Percentiles rank a stretch among this genome's conserved stretches.
phyloP scores from a whole-genome alignment of 306 rosid species.

The Prunus padus region DNA sequence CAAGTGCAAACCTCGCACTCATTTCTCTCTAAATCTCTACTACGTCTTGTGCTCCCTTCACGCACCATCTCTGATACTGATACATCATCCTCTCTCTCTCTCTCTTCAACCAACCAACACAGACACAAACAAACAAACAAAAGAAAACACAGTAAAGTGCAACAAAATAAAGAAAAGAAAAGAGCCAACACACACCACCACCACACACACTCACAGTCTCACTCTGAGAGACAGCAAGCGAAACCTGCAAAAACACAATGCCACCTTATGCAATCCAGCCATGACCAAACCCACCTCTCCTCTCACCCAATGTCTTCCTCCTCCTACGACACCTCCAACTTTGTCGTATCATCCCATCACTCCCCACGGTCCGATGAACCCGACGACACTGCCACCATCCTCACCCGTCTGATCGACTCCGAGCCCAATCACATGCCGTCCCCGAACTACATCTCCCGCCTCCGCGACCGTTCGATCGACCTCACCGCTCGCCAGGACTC shows the following conservation, averaged over 20 bases:
- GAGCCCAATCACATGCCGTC: slow-evolving; percentile 36
- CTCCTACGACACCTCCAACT: background rate
- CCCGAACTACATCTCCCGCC: slow-evolving; percentile 37
- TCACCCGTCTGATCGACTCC: slow-evolving; percentile 12
- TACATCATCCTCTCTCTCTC: background rate
- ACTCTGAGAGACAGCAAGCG: background rate
- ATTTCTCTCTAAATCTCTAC: too few species aligned
- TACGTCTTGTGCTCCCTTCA: too few species aligned
- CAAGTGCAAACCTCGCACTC: too few species aligned
- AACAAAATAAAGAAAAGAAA: background rate
- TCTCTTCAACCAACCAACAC: slow-evolving; percentile 10
- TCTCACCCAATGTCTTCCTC: background rate
- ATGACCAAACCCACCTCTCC: slow-evolving; percentile 18
- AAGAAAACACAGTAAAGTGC: background rate
- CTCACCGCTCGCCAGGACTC: slow-evolving; percentile 54
- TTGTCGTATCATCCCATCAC: background rate
- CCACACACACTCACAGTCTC: background rate
- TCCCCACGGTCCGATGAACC: slow-evolving; percentile 12
- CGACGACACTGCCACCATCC: background rate
- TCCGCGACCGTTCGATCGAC: slow-evolving; percentile 41
- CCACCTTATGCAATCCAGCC: slow-evolving; percentile 10
- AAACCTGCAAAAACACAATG: background rate
- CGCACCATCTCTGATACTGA: too few species aligned
- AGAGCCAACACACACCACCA: background rate
- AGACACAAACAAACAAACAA: slow-evolving; percentile 9